Conservation (phyloP, 2,329 filamentous ascomycete species). For the Gremmenia infestans region DNA sequence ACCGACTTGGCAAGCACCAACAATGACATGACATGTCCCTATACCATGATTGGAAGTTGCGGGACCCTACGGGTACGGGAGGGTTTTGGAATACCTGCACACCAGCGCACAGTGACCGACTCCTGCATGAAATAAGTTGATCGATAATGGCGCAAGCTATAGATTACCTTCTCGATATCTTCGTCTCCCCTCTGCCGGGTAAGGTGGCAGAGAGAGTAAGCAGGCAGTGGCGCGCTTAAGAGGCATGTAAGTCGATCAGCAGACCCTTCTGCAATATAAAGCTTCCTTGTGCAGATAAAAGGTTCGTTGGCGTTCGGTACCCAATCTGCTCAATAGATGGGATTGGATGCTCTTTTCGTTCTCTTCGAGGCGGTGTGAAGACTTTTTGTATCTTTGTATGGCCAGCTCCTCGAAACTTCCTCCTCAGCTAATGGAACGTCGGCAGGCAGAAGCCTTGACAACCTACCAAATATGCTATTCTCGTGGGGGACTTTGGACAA, state of each 20-base stretch:
- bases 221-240: not conserved
- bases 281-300: not conserved
- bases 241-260: slow-evolving; percentile 2
- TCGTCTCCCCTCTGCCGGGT: not conserved
- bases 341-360: slow-evolving; percentile 1
- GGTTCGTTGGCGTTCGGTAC: slow-evolving; percentile 1
- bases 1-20: not conserved
- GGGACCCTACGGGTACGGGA: not conserved
- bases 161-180: not conserved
- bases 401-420: not conserved
- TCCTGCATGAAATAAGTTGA: not conserved
- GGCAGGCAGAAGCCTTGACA: not conserved
- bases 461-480: not conserved
- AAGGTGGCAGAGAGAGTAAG: not conserved
- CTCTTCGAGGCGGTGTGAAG: slow-evolving; percentile 6
- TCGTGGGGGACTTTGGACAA: not conserved
- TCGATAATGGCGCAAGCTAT: not conserved
- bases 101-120: not conserved
- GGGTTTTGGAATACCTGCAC: not conserved
- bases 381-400: not conserved
- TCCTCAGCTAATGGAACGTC: not conserved
- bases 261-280: slow-evolving; percentile 4
- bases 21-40: not conserved
- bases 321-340: not conserved
- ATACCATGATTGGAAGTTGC: not conserved